Conservation (phyloP, 176 grass and related monocot genomes). For the Puya raimondii region DNA sequence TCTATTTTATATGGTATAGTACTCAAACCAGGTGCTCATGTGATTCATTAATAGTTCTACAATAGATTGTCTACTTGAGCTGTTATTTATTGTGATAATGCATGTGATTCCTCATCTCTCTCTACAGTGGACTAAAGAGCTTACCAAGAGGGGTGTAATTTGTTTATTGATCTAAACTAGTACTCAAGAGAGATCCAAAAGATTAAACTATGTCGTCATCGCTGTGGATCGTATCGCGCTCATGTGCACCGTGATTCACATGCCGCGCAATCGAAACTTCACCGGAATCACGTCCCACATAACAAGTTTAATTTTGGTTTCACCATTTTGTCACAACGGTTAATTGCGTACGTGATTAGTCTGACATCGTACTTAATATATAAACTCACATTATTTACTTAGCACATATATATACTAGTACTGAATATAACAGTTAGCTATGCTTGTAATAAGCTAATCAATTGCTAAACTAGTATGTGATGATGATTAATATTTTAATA, state of each 20-base stretch:
- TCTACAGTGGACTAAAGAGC: too few relatives aligned
- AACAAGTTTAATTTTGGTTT: neutral
- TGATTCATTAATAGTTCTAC: neutral
- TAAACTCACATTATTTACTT: neutral
- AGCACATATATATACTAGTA: neutral
- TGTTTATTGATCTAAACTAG: neutral
- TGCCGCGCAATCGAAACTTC: neutral
- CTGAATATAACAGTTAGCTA: neutral
- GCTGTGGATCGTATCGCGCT: neutral
- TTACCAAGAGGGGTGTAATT: too few relatives aligned
- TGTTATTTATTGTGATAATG: conserved; percentile 11
- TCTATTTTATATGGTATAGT: neutral
- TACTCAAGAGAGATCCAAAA: neutral
- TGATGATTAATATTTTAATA: neutral
- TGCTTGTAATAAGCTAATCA: neutral
- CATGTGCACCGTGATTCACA: conserved; percentile 2
- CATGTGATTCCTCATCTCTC: neutral
- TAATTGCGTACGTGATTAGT: neutral
- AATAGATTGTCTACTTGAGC: neutral
- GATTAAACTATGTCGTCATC: neutral
- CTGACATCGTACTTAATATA: neutral
- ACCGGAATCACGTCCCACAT: neutral
- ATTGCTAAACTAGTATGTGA: neutral
- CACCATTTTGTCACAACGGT: neutral
- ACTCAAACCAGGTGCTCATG: too few relatives aligned